A percentile compares a stretch with the other conserved stretches of the same genome.
These are phyloP conservation scores for Ogataea pini DNA, from an alignment of 805 yeast genomes.

Conservation along the genomic window DNA sequence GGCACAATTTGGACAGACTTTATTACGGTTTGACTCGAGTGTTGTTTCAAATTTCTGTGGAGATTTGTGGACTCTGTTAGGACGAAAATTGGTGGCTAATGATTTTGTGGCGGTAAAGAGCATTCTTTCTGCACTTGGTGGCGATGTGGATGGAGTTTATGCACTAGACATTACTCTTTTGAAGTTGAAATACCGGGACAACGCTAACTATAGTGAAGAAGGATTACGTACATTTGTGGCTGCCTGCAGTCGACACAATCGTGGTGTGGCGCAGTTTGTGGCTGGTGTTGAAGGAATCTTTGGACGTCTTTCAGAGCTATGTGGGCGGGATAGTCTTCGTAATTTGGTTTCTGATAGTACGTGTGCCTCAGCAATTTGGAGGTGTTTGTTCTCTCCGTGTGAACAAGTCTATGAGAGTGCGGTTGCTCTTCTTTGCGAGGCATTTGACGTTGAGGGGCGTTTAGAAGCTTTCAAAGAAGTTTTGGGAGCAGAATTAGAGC, in stretches of 20 bases:
- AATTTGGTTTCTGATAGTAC: slow-evolving; percentile 41
- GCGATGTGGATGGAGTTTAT: slow-evolving; percentile 20
- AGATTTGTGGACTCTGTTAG: slow-evolving; percentile 30
- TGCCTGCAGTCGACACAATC: slow-evolving; percentile 32
- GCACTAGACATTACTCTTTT: slow-evolving; percentile 28
- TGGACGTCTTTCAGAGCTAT: slow-evolving; percentile 29
- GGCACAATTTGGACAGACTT: slow-evolving; percentile 25
- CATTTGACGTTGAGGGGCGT: slow-evolving; percentile 79
- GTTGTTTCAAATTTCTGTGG: slow-evolving; percentile 22
- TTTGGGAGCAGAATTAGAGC: slow-evolving; percentile 44
- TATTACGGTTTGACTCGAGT: slow-evolving; percentile 19
- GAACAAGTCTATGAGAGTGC: slow-evolving; percentile 63
- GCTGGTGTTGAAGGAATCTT: slow-evolving; percentile 26
- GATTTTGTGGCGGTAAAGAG: slow-evolving; percentile 19
- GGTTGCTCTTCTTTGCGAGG: slow-evolving; percentile 69
- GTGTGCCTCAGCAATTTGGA: slow-evolving; percentile 67
- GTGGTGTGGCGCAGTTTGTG: slow-evolving; percentile 20
- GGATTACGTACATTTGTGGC: slow-evolving; percentile 25
- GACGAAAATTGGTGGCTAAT: slow-evolving; percentile 22
- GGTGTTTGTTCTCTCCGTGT: slow-evolving; percentile 67
- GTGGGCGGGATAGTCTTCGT: slow-evolving; percentile 25
- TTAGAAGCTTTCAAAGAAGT: slow-evolving; percentile 67
- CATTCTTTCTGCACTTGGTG: slow-evolving; percentile 21
- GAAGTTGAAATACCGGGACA: slow-evolving; percentile 18
- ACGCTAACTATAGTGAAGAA: slow-evolving; percentile 15